These are phyloP conservation scores for Starmera quercuum DNA, from an alignment of 805 yeast genomes.

Conservation along the genomic window DNA sequence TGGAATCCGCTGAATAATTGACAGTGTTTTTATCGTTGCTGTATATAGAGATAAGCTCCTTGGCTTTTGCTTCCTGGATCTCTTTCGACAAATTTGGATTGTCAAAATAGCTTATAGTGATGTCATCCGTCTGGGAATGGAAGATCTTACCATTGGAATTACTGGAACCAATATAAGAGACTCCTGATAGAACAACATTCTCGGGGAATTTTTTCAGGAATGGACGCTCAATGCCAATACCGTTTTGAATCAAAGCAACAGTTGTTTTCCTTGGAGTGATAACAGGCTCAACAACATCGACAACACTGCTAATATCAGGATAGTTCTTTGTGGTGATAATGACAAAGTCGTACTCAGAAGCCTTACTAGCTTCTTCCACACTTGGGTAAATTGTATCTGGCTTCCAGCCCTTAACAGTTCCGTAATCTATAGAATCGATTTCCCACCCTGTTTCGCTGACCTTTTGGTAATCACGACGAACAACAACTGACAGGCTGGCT, in stretches of 20 bases:
- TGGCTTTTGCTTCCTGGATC: constrained; percentile 24
- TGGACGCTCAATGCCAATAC: constrained; percentile 56
- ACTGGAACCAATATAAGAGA: constrained; percentile 55
- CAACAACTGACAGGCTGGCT: constrained; percentile 50
- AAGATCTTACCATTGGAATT: constrained; percentile 39
- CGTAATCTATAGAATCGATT: constrained; percentile 58
- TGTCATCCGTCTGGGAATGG: constrained; percentile 43
- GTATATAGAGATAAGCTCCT: constrained; percentile 34
- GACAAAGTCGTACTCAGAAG: constrained; percentile 38
- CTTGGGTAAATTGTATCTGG: constrained; percentile 46
- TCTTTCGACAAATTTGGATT: constrained; percentile 27
- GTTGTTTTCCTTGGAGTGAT: constrained; percentile 35
- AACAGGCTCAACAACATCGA: constrained; percentile 43
- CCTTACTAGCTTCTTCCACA: constrained; percentile 40
- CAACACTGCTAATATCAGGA: constrained; percentile 55
- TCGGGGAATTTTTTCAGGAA: constrained; percentile 41
- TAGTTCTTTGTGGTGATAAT: constrained; percentile 56
- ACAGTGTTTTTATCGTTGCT: constrained; percentile 31
- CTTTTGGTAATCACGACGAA: constrained; percentile 55
- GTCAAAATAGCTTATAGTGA: background rate
- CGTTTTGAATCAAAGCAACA: constrained; percentile 57
- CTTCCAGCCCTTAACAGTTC: constrained; percentile 42
- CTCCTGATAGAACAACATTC: constrained; percentile 48
- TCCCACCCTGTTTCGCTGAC: constrained; percentile 47
- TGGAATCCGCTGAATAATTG: constrained; percentile 34